phyloP scores from a whole-genome alignment of 73 alveolate species.

The Paramecium pentaurelia region DNA sequence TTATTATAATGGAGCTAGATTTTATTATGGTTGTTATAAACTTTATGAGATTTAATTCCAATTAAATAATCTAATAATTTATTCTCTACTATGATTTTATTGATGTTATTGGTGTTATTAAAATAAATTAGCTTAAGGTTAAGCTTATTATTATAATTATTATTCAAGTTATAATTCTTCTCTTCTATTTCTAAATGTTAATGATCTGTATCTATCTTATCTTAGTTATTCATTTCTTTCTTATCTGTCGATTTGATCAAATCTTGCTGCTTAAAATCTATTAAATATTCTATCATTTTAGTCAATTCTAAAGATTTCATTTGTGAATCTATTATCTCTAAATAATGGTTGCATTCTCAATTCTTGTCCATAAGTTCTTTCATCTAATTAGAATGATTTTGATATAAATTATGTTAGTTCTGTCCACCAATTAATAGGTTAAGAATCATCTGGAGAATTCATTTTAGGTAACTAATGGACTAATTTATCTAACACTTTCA shows the following conservation, averaged over 20 bases:
- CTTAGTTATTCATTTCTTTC: neutral
- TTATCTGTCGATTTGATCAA: neutral
- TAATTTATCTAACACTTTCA: neutral
- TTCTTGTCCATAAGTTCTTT: neutral
- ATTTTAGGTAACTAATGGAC: neutral
- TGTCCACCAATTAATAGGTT: conserved; percentile 22
- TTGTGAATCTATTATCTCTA: neutral
- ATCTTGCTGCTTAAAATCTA: neutral
- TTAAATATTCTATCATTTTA: neutral
- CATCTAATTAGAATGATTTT: neutral
- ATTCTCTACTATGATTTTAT: neutral
- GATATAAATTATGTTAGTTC: neutral
- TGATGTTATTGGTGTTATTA: neutral
- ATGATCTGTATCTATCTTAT: neutral
- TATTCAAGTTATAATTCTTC: neutral
- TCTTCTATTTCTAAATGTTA: neutral
- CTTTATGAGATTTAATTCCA: neutral
- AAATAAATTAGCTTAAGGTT: neutral
- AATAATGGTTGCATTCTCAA: neutral
- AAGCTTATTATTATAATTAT: neutral
- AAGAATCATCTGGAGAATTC: neutral
- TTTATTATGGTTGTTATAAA: neutral
- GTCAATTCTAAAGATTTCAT: neutral
- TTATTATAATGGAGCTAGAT: neutral
- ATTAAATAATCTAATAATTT: neutral